Evolutionary conservation across 257 asterid species (phyloP).

Genomic region (Ilex aquifolium): DNA sequence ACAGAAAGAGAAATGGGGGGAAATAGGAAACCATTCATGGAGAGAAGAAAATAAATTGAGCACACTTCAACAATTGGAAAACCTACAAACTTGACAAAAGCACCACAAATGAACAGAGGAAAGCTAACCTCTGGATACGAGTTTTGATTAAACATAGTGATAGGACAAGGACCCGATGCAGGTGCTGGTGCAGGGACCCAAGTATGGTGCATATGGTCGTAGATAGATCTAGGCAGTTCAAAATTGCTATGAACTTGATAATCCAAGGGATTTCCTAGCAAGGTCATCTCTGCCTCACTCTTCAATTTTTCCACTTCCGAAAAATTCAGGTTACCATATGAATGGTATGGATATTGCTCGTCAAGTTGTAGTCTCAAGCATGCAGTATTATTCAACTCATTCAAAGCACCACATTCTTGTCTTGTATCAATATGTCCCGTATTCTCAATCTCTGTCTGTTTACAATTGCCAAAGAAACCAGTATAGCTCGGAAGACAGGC

Average conservation of each 20-base stretch:
- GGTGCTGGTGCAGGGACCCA: slow-evolving; percentile 27
- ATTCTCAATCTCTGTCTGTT: slow-evolving; percentile 37
- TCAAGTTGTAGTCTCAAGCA: slow-evolving; percentile 44
- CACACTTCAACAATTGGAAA: too few species aligned
- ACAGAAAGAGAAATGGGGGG: neutral
- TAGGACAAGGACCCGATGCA: slow-evolving; percentile 28
- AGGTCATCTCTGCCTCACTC: slow-evolving; percentile 35
- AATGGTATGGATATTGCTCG: slow-evolving; percentile 39
- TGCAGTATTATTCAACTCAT: slow-evolving; percentile 48
- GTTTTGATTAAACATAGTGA: slow-evolving; percentile 42
- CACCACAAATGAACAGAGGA: neutral
- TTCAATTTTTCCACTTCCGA: slow-evolving; percentile 40
- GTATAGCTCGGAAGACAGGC: slow-evolving; percentile 42
- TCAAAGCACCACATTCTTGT: slow-evolving; percentile 45
- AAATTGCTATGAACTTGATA: slow-evolving; percentile 51
- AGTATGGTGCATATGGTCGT: slow-evolving; percentile 24
- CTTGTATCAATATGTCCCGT: slow-evolving; percentile 37
- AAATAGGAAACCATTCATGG: neutral
- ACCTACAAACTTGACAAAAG: neutral
- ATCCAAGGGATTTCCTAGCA: slow-evolving; percentile 38
- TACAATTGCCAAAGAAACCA: slow-evolving; percentile 32
- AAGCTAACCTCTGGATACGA: slow-evolving; percentile 55
- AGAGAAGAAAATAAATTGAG: neutral
- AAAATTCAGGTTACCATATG: slow-evolving; percentile 34
- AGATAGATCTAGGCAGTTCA: slow-evolving; percentile 48